phyloP scores from a whole-genome alignment of 176 grass and related monocot species.

The Eleusine coracana region DNA sequence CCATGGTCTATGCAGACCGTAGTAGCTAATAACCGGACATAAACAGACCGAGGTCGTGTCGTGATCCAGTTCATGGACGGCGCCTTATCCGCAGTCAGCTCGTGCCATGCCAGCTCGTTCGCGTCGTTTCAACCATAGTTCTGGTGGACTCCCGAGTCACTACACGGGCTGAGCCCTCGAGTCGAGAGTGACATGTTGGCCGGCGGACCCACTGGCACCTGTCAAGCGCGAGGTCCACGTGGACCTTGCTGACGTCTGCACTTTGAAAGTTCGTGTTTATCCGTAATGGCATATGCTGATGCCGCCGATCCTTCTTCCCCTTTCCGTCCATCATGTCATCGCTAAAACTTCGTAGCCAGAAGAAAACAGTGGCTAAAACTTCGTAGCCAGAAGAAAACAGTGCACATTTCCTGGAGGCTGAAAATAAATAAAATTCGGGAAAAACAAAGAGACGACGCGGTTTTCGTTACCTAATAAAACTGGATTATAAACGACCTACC shows the following conservation, averaged over 20 bases:
- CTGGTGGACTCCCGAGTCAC: neutral
- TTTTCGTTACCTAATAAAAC: neutral
- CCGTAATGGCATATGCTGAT: neutral
- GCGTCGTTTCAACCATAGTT: neutral
- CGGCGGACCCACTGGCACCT: neutral
- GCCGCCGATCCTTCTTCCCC: neutral
- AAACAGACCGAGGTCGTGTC: too few species aligned
- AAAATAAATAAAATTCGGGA: too few species aligned
- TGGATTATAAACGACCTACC: neutral
- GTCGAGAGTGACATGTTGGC: neutral
- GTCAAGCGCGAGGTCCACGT: neutral
- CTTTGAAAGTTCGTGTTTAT: neutral
- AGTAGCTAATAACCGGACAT: too few species aligned
- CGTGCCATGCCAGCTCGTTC: too few species aligned
- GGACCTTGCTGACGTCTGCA: neutral
- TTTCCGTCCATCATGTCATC: neutral
- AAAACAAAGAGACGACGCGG: neutral
- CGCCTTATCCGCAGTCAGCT: too few species aligned
- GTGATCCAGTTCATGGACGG: too few species aligned
- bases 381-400: neutral
- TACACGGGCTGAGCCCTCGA: neutral
- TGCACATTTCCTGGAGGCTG: neutral
- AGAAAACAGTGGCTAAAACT: neutral
- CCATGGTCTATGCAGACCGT: too few species aligned
- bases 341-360: neutral